Conservation (phyloP, 2,329 filamentous ascomycete species). For the Calonectria pauciramosa region DNA sequence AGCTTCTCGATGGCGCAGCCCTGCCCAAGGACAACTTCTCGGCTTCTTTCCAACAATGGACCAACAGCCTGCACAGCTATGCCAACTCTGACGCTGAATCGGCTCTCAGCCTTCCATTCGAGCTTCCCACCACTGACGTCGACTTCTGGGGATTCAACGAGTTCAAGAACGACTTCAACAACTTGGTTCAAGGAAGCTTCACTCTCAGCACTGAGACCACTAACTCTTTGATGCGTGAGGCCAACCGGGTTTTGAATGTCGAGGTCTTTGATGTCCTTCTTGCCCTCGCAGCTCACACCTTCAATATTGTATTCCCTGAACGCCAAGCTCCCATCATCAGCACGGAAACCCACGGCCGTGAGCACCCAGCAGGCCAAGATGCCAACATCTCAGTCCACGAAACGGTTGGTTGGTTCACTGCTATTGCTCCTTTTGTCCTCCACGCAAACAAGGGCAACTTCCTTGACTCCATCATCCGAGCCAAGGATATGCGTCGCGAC, state of each 20-base stretch:
- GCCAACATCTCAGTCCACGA: background rate
- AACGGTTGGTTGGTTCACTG: background rate
- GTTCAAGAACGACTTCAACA: background rate
- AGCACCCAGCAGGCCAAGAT: slow-evolving; percentile 29
- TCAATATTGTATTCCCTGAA: slow-evolving; percentile 37
- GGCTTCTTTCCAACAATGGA: slow-evolving; percentile 38
- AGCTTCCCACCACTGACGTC: background rate
- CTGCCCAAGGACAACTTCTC: background rate
- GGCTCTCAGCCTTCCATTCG: background rate
- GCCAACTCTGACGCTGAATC: background rate
- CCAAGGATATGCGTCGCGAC: background rate
- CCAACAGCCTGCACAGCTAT: slow-evolving; percentile 52
- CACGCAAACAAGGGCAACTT: background rate
- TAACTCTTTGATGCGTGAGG: background rate
- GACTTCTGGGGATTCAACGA: background rate
- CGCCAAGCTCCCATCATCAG: slow-evolving; percentile 47
- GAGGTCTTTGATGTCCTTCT: slow-evolving; percentile 37
- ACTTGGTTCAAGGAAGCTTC: background rate
- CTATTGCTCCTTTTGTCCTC: background rate
- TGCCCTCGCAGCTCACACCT: slow-evolving; percentile 38
- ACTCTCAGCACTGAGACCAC: background rate
- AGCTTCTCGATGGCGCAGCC: slow-evolving; percentile 26
- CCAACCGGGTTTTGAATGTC: background rate
- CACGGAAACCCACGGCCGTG: slow-evolving; percentile 54
- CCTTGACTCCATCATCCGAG: background rate